Conservation (phyloP, 1,139 yeast species). For the Casaregolazyma lundiana region DNA sequence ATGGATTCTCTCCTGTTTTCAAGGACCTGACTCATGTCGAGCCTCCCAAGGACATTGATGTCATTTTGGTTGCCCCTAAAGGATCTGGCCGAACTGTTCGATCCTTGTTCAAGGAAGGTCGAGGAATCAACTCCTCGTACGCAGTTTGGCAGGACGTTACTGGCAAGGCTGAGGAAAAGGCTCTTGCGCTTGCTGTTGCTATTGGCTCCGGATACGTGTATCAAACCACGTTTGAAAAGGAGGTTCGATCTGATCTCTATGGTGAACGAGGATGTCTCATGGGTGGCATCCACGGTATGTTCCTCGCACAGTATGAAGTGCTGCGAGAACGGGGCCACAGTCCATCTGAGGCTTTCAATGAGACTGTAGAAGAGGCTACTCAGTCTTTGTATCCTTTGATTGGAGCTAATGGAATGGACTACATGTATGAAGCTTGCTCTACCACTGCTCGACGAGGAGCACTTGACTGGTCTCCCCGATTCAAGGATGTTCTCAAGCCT, state of each 20-base stretch:
- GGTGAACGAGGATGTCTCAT: slow-evolving; percentile 99
- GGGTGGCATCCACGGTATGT: slow-evolving; percentile 99
- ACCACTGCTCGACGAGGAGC: slow-evolving; percentile 99
- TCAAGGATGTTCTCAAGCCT: slow-evolving; percentile 98
- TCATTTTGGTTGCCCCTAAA: slow-evolving; percentile 98
- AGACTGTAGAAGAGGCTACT: slow-evolving; percentile 99
- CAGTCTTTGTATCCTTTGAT: slow-evolving; percentile 98
- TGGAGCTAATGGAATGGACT: slow-evolving; percentile 99
- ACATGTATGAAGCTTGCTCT: slow-evolving; percentile 99
- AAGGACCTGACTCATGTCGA: slow-evolving; percentile 94
- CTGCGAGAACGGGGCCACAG: slow-evolving; percentile 99
- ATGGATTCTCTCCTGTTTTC: slow-evolving; percentile 99
- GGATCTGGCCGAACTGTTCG: slow-evolving; percentile 99
- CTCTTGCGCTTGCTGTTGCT: slow-evolving; percentile 97
- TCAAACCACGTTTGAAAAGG: slow-evolving; percentile 99
- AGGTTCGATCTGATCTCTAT: slow-evolving; percentile 97
- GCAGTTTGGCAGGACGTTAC: slow-evolving; percentile 99
- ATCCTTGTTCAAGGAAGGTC: slow-evolving; percentile 98
- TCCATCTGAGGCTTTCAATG: slow-evolving; percentile 99
- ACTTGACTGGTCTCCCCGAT: slow-evolving; percentile 98
- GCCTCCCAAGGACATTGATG: slow-evolving; percentile 92
- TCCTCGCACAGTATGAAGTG: slow-evolving; percentile 99
- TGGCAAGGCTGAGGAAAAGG: slow-evolving; percentile 99
- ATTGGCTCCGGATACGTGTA: slow-evolving; percentile 99
- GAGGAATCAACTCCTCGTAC: slow-evolving; percentile 98